These are phyloP conservation scores for Pugionium cornutum DNA, from an alignment of 345 rosid genomes.

Conservation along the genomic window DNA sequence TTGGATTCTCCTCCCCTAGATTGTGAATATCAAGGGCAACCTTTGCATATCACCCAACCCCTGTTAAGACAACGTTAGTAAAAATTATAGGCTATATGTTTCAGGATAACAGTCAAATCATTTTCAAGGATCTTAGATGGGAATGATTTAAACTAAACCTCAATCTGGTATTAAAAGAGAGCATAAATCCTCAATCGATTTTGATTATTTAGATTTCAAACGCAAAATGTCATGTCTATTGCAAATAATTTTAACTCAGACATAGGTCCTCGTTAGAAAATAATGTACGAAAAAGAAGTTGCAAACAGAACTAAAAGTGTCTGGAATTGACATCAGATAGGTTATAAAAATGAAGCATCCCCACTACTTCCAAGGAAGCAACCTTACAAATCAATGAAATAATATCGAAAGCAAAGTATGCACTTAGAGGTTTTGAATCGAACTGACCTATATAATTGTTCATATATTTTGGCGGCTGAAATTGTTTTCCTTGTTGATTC, in stretches of 20 bases:
- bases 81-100: too few species aligned
- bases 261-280: not conserved
- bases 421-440: constrained; percentile 18
- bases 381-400: too few species aligned
- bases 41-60: constrained; percentile 92
- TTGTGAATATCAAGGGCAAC: constrained; percentile 87
- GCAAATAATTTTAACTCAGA: constrained; percentile 1
- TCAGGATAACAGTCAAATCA: too few species aligned
- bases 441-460: constrained; percentile 83
- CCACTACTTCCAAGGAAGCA: too few species aligned
- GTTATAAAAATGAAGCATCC: not conserved
- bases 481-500: constrained; percentile 65
- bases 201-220: not conserved
- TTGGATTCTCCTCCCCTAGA: constrained; percentile 72
- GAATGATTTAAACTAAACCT: constrained; percentile 16
- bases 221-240: not conserved
- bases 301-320: constrained; percentile 2
- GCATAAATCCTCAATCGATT: not conserved
- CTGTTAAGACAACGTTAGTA: constrained; percentile 41
- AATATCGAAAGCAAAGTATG: constrained; percentile 4
- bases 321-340: constrained; percentile 15
- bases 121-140: too few species aligned
- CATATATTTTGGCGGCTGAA: constrained; percentile 70
- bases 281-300: not conserved
- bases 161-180: too few species aligned